phyloP scores from a whole-genome alignment of 768 basidiomycete genomes.

The Hygrocybe coccinea region DNA sequence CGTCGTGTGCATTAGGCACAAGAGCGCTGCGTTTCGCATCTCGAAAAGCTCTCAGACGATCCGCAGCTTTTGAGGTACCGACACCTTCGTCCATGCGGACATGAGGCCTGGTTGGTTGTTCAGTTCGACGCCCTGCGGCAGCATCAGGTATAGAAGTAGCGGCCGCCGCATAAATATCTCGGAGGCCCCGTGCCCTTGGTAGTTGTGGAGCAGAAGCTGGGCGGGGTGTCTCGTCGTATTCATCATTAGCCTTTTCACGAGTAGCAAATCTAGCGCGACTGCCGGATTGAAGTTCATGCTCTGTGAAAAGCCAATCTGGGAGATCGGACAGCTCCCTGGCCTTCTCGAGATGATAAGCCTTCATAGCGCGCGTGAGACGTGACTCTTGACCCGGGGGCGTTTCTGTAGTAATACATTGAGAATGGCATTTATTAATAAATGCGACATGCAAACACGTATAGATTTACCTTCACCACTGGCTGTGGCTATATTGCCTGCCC shows the following conservation, averaged over 20 bases:
- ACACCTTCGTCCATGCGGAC: constrained; percentile 12
- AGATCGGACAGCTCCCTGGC: constrained; percentile 54
- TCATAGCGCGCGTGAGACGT: constrained; percentile 59
- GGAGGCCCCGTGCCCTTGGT: constrained; percentile 19
- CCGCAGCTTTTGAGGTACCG: constrained; percentile 35
- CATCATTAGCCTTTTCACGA: constrained; percentile 13
- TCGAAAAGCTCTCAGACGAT: constrained; percentile 48
- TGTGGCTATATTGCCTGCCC: constrained; percentile 41
- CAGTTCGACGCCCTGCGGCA: neutral
- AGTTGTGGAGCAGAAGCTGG: constrained; percentile 6
- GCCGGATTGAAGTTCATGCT: constrained; percentile 42
- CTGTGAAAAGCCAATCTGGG: constrained; percentile 62
- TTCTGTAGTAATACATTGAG: constrained; percentile 24
- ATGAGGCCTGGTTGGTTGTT: neutral
- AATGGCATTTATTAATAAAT: neutral
- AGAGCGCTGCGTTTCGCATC: constrained; percentile 42
- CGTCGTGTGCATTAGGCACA: neutral
- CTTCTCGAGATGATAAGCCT: constrained; percentile 60
- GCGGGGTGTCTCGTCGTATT: constrained; percentile 10
- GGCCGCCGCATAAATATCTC: constrained; percentile 36
- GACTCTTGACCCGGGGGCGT: constrained; percentile 55
- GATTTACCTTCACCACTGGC: constrained; percentile 43
- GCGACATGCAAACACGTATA: neutral
- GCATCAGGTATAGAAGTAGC: constrained; percentile 10
- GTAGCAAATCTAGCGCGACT: constrained; percentile 13